Evolutionary conservation across 179 eudicot species (phyloP).

Genomic region (Beta lomatogona): DNA sequence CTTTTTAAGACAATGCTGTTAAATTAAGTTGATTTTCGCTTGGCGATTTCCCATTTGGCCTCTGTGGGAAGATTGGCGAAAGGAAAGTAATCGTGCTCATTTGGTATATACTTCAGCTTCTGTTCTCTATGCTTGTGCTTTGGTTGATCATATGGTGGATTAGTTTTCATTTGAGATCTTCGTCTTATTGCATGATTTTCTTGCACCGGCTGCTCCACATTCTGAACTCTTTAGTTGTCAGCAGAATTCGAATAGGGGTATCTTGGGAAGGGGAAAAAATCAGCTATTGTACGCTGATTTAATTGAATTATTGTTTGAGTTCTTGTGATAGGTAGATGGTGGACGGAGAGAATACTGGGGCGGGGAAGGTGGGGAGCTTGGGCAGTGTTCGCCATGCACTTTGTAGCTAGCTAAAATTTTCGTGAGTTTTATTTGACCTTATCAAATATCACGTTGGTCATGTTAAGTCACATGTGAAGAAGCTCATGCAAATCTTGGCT

Average conservation of each 20-base stretch:
- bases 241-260: too few relatives aligned
- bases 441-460: not conserved
- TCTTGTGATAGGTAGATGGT: not conserved
- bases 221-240: not conserved
- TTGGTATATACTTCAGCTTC: not conserved
- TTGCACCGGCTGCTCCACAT: not conserved
- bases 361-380: not conserved
- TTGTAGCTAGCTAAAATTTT: too few relatives aligned
- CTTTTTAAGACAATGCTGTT: not conserved
- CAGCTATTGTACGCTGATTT: too few relatives aligned
- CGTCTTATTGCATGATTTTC: not conserved
- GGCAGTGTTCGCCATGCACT: too few relatives aligned
- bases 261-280: too few relatives aligned
- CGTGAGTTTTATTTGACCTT: too few relatives aligned
- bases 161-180: not conserved
- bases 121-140: not conserved
- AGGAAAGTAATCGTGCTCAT: not conserved
- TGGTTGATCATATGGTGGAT: not conserved
- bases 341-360: not conserved
- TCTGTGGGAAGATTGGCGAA: not conserved
- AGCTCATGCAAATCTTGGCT: not conserved
- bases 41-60: not conserved
- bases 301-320: too few relatives aligned
- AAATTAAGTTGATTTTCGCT: not conserved
- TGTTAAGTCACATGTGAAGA: not conserved